Base-by-base conservation (phyloP, 192 early-diverging fungal genomes). In the Backusella morwellensis region DNA sequence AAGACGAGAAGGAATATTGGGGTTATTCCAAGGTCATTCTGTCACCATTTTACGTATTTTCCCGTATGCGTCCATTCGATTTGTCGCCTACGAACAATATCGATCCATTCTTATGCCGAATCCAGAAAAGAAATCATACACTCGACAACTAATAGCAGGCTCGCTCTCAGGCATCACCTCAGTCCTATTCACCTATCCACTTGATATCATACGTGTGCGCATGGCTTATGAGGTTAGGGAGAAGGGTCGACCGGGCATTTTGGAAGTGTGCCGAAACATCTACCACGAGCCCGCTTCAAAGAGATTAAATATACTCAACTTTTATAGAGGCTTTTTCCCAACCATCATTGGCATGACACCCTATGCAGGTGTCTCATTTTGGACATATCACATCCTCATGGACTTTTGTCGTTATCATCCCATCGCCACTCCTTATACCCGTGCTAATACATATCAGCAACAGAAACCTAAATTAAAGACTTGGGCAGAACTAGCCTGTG, bases 51-150 rank as follows among this genome's bases (percentile, higher is more conserved):
- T 97, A 1, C 86, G 98, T 35, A 97, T 99, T 74, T 98, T 98
- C 81, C 98, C 98, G 4, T 99, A 98, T 78, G 95, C 96, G 0
- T 95, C 96, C 9, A 94, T 99, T 81, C 98, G 98, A 81, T 99
- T 97, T 78, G 96, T 97, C 89, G 91, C 92, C 8, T 97, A 95
- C 81, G 98, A 99, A 86, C 97, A 99, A 83, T 92, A 91, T 74
- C 87, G 89, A 74, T 74, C 84, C 56, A 86, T 86, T 29, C 78
- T 96, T 50, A 93, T 96, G 90, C 92, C 93, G 17, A 88, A 82
- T 15, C 86, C 88, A 72, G 76, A 87, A 54, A 72, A 87, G 23
- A 91, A 94, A 26, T 84, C 91, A 26, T 72, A 91, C 50, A 69
- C 42, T 44, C 87, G 91, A 69, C 91, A 95, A 77, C 89, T 96